A percentile compares a stretch with the other conserved stretches of the same genome.
These are phyloP conservation scores for Umbelopsis ramanniana DNA, from an alignment of 192 early-diverging fungal species.

Conservation along the genomic window DNA sequence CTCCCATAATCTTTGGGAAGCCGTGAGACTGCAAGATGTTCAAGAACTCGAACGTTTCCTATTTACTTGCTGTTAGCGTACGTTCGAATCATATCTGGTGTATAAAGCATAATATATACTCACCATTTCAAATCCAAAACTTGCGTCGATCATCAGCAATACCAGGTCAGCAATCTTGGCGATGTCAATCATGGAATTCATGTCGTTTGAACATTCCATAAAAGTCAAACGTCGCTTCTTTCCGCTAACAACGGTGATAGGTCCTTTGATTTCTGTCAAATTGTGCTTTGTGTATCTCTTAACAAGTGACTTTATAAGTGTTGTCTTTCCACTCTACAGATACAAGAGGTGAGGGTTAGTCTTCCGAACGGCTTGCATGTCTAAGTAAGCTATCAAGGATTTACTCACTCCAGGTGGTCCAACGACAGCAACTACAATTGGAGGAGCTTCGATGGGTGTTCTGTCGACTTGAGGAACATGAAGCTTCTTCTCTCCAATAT, in stretches of 20 bases:
- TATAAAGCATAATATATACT: background rate
- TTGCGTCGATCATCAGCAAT: slow-evolving; percentile 93
- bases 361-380: slow-evolving; percentile 4
- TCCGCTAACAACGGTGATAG: slow-evolving; percentile 96
- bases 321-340: slow-evolving; percentile 89
- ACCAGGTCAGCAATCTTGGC: slow-evolving; percentile 97
- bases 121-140: slow-evolving; percentile 98
- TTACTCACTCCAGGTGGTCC: slow-evolving; percentile 84
- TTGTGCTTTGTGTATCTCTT: slow-evolving; percentile 96
- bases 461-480: slow-evolving; percentile 97
- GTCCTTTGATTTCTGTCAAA: slow-evolving; percentile 89
- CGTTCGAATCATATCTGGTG: no score
- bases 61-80: background rate
- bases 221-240: slow-evolving; percentile 96
- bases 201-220: slow-evolving; percentile 96
- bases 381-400: background rate
- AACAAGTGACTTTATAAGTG: slow-evolving; percentile 95
- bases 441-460: slow-evolving; percentile 88
- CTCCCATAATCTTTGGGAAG: slow-evolving; percentile 97
- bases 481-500: slow-evolving; percentile 86
- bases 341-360: background rate
- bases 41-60: slow-evolving; percentile 99
- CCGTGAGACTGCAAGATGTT: slow-evolving; percentile 97
- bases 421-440: slow-evolving; percentile 93
- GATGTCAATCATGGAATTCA: slow-evolving; percentile 97